These are phyloP conservation scores for Tetradesmus lagerheimii DNA, from an alignment of 139 green algal species.

Conservation along the genomic window DNA sequence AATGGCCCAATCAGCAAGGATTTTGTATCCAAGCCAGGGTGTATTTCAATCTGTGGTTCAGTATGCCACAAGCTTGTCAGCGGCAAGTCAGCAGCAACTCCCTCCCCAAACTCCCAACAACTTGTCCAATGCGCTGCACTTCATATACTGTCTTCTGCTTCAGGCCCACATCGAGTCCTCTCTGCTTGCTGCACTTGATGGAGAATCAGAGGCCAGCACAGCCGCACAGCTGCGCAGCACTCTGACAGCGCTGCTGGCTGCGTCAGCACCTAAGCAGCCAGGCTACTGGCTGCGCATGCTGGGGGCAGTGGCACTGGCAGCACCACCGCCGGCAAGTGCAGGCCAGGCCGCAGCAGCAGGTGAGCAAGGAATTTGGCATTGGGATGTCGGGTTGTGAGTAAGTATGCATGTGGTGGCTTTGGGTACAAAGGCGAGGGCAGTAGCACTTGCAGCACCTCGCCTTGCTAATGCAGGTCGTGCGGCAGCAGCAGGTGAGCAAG, in stretches of 20 bases:
- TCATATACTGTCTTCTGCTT: background rate
- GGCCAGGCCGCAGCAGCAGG: background rate
- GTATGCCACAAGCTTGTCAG: too few species aligned
- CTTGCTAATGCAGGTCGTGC: too few species aligned
- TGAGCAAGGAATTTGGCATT: background rate
- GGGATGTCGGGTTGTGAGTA: too few species aligned
- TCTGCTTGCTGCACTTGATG: slow-evolving; percentile 90
- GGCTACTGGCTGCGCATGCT: slow-evolving; percentile 78
- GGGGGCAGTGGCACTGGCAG: slow-evolving; percentile 69
- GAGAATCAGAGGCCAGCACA: slow-evolving; percentile 70
- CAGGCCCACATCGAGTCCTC: slow-evolving; percentile 71
- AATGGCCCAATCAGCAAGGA: too few species aligned
- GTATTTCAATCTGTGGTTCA: too few species aligned
- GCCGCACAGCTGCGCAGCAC: slow-evolving; percentile 68
- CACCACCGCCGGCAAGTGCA: background rate
- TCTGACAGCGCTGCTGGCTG: slow-evolving; percentile 71
- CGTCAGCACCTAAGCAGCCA: slow-evolving; percentile 54
- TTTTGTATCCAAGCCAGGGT: too few species aligned
- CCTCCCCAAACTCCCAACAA: too few species aligned
- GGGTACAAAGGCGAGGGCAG: too few species aligned
- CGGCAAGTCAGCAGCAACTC: too few species aligned
- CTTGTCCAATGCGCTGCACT: too few species aligned
- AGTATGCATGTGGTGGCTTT: background rate
- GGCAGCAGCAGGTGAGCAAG: too few species aligned
- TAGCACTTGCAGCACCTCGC: too few species aligned